Evolutionary conservation across 352 stramenopile species (phyloP).

Genomic region (Phytophthora lateralis): DNA sequence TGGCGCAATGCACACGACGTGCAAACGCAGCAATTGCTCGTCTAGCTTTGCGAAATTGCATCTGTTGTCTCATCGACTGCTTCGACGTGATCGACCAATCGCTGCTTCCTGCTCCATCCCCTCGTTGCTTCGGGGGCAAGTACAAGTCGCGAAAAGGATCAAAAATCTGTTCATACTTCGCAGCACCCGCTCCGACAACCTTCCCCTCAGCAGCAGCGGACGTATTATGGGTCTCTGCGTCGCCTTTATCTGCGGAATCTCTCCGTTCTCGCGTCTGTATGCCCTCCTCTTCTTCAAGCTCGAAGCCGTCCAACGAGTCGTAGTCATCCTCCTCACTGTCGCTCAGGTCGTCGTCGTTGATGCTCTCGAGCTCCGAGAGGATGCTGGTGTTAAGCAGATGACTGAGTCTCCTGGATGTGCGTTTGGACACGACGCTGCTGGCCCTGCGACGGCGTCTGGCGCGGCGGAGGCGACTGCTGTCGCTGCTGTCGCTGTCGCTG

Average conservation of each 20-base stretch:
- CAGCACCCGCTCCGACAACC: slow-evolving; percentile 12
- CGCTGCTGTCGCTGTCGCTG: slow-evolving; percentile 22
- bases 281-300: slow-evolving; percentile 31
- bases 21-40: slow-evolving; percentile 43
- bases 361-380: slow-evolving; percentile 35
- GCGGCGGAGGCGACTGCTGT: slow-evolving; percentile 15
- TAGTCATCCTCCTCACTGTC: slow-evolving; percentile 42
- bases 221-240: slow-evolving; percentile 15
- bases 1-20: slow-evolving; percentile 44
- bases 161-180: slow-evolving; percentile 58
- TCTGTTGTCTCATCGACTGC: slow-evolving; percentile 12
- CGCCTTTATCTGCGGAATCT: slow-evolving; percentile 13
- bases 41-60: slow-evolving; percentile 32
- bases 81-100: not conserved
- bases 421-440: slow-evolving; percentile 33
- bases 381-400: slow-evolving; percentile 21
- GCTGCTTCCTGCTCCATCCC: not conserved
- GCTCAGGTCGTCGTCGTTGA: slow-evolving; percentile 32
- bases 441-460: slow-evolving; percentile 19
- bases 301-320: slow-evolving; percentile 36
- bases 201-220: slow-evolving; percentile 5
- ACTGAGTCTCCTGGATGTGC: slow-evolving; percentile 28
- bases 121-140: slow-evolving; percentile 8
- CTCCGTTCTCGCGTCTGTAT: slow-evolving; percentile 21
- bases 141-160: slow-evolving; percentile 68